These are phyloP conservation scores for Acrodontium crateriforme DNA, from an alignment of 2,329 filamentous ascomycete genomes.

Conservation along the genomic window DNA sequence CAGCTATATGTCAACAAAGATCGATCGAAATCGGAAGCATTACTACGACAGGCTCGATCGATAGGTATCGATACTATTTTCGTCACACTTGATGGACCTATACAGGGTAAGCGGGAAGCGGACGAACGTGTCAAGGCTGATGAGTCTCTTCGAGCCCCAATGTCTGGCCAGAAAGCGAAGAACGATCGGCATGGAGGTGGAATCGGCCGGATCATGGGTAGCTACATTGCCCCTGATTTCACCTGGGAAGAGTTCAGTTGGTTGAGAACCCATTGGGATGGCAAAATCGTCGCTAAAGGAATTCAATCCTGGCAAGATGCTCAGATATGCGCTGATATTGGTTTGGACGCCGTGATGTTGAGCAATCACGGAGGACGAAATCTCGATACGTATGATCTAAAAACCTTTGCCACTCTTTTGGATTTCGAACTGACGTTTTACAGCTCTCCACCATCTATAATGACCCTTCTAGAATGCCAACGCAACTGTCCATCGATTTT, in stretches of 20 bases:
- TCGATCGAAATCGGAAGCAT: constrained; percentile 35
- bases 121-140: constrained; percentile 36
- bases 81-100: constrained; percentile 45
- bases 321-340: constrained; percentile 22
- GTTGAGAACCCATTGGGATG: constrained; percentile 27
- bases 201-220: constrained; percentile 41
- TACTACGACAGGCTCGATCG: constrained; percentile 34
- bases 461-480: constrained; percentile 65
- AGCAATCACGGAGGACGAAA: constrained; percentile 30
- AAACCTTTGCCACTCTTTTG: too few relatives aligned
- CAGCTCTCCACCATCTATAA: constrained; percentile 52
- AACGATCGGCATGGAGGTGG: constrained; percentile 43
- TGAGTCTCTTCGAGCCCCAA: constrained; percentile 33
- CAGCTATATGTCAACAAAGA: constrained; percentile 50
- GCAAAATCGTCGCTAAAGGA: constrained; percentile 28
- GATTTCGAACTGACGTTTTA: too few relatives aligned
- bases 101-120: constrained; percentile 41
- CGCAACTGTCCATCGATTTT: constrained; percentile 32
- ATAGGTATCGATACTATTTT: constrained; percentile 41
- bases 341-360: constrained; percentile 26
- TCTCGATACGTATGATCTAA: constrained; percentile 24
- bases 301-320: constrained; percentile 28
- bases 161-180: constrained; percentile 35
- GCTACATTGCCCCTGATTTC: constrained; percentile 43
- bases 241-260: constrained; percentile 35